These are phyloP conservation scores for Mycena pura DNA, from an alignment of 768 basidiomycete species.

Conservation along the genomic window DNA sequence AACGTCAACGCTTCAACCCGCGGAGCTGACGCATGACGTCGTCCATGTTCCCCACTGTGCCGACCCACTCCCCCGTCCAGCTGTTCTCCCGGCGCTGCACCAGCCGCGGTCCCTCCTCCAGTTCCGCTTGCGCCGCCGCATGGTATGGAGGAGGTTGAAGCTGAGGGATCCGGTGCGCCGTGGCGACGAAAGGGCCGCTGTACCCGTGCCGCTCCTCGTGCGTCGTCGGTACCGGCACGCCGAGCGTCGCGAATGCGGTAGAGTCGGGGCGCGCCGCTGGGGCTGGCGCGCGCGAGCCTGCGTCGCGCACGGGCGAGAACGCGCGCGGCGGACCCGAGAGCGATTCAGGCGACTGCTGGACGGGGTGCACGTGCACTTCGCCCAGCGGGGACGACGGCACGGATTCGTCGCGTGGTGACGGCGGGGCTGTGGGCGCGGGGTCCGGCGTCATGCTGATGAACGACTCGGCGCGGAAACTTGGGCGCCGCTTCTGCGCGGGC, in stretches of 20 bases:
- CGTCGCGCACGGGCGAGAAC: constrained; percentile 1
- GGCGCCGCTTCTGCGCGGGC: not conserved
- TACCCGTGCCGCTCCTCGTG: constrained; percentile 13
- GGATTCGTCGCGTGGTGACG: not conserved
- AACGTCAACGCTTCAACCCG: constrained; percentile 1
- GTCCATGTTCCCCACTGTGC: constrained; percentile 15
- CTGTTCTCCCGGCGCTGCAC: constrained; percentile 1
- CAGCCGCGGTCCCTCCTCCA: not conserved
- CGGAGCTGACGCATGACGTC: constrained; percentile 4
- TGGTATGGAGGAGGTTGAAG: too few relatives aligned
- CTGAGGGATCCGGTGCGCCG: too few relatives aligned
- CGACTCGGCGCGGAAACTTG: not conserved
- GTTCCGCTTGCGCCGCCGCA: too few relatives aligned
- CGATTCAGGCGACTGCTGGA: not conserved
- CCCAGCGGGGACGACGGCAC: not conserved
- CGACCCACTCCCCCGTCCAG: constrained; percentile 20
- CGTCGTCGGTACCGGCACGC: constrained; percentile 11
- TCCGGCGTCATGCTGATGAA: not conserved
- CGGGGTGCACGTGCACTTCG: constrained; percentile 17
- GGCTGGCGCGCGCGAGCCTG: not conserved
- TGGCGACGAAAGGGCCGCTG: too few relatives aligned
- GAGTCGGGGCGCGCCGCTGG: not conserved
- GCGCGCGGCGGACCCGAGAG: constrained; percentile 1
- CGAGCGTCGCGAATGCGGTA: not conserved
- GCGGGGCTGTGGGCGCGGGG: too few relatives aligned